phyloP scores from a whole-genome alignment of 495 filamentous ascomycete genomes.

The Talaromyces trachyspermus region DNA sequence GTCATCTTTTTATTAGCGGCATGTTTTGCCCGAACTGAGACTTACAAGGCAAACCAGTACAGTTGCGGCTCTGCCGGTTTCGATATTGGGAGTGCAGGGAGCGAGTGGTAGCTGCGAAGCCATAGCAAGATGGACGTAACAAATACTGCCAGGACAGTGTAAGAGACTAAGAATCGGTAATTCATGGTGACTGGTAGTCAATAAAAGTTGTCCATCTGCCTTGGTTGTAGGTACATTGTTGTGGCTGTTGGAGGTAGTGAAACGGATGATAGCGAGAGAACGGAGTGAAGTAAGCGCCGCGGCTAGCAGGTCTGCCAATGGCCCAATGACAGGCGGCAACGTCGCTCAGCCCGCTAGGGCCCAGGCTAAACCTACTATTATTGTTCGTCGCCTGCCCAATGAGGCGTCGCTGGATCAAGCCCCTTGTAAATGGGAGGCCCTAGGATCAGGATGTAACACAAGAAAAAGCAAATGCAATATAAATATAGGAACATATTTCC shows the following conservation, averaged over 20 bases:
- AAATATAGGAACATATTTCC: not conserved
- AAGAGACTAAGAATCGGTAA: conserved; percentile 1
- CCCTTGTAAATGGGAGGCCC: not conserved
- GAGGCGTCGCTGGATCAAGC: not conserved
- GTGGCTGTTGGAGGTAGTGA: not conserved
- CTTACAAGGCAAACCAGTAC: conserved; percentile 9
- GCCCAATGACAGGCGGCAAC: not conserved
- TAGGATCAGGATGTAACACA: not conserved
- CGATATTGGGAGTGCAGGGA: conserved; percentile 1
- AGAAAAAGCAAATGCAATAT: not conserved
- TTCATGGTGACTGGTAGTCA: conserved; percentile 1
- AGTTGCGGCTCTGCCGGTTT: not conserved
- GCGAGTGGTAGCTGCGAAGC: not conserved
- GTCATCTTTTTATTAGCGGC: not conserved
- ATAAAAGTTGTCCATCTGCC: not conserved
- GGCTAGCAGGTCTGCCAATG: not conserved
- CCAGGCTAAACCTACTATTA: not conserved
- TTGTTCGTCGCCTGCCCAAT: not conserved
- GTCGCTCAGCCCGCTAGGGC: not conserved
- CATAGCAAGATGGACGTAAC: conserved; percentile 2
- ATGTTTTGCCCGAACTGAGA: not conserved
- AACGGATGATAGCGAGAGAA: not conserved
- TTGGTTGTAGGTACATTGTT: not conserved
- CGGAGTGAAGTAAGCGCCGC: not conserved
- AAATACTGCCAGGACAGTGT: conserved; percentile 1